phyloP scores from a whole-genome alignment of 1,284 basidiomycete genomes.

The Stereum hirsutum region DNA sequence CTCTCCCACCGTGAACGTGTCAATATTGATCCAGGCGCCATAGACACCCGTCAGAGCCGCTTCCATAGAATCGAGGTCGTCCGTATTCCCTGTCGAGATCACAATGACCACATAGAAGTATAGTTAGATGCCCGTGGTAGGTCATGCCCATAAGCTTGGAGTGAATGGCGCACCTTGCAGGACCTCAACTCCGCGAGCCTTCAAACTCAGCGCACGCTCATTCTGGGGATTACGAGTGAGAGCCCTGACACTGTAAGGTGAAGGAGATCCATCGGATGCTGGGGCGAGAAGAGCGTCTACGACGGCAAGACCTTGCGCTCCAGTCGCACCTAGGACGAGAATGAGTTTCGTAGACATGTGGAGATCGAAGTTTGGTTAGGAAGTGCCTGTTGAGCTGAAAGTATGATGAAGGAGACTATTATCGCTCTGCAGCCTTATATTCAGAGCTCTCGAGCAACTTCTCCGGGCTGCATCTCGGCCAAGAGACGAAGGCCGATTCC shows the following conservation, averaged over 20 bases:
- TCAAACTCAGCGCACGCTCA: constrained; percentile 24
- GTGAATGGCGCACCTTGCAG: constrained; percentile 24
- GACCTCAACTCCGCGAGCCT: constrained; percentile 28
- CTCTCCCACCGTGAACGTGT: constrained; percentile 36
- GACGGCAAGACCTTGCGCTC: constrained; percentile 36
- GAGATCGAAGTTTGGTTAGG: too few relatives aligned
- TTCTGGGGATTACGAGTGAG: constrained; percentile 32
- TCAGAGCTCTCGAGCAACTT: too few relatives aligned
- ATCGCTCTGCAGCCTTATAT: too few relatives aligned
- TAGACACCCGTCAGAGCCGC: constrained; percentile 30
- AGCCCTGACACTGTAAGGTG: constrained; percentile 35
- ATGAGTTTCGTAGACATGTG: too few relatives aligned
- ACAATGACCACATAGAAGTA: background rate
- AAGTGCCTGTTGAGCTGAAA: too few relatives aligned
- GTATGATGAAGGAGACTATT: too few relatives aligned
- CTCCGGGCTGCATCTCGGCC: too few relatives aligned
- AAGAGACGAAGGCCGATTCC: too few relatives aligned
- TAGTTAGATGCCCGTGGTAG: too few relatives aligned
- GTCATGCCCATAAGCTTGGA: too few relatives aligned
- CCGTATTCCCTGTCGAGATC: background rate
- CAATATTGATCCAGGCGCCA: constrained; percentile 35
- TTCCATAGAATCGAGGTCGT: constrained; percentile 19
- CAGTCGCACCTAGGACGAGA: constrained; percentile 40
- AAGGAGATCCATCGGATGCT: constrained; percentile 26
- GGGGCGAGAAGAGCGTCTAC: constrained; percentile 31